Percentiles rank a stretch among this genome's conserved stretches.
Conservation (phyloP, 345 rosid genomes). For the Eucalyptus virginea region DNA sequence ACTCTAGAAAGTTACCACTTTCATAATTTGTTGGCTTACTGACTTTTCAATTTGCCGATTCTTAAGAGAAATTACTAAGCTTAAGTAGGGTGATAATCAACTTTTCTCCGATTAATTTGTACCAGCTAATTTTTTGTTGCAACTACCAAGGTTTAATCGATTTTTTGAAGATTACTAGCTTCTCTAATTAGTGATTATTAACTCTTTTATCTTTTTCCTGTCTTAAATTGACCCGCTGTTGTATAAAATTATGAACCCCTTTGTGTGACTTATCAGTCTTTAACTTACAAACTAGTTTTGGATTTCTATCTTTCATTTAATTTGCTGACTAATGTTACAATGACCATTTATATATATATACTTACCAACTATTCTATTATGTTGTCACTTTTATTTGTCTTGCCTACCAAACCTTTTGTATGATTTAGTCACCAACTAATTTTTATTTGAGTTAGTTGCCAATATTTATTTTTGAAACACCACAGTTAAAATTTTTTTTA, state of each 20-base stretch:
- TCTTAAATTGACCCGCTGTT: not conserved
- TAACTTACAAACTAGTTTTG: not conserved
- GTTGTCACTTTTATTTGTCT: not conserved
- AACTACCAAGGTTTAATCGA: not conserved
- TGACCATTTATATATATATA: too few relatives aligned
- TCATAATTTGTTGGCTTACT: not conserved
- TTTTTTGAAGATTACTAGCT: not conserved
- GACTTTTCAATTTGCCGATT: not conserved
- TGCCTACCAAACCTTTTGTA: not conserved
- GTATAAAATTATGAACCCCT: not conserved
- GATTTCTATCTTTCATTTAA: not conserved
- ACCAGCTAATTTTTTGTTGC: not conserved
- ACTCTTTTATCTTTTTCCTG: not conserved
- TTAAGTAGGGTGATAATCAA: not conserved
- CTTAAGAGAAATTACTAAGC: not conserved
- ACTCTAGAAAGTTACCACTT: not conserved
- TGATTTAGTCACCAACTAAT: not conserved
- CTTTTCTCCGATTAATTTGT: not conserved
- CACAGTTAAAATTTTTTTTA: not conserved
- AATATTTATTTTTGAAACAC: not conserved
- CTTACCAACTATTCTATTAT: not conserved
- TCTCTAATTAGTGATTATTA: not conserved
- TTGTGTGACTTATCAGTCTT: not conserved
- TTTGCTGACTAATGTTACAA: not conserved
- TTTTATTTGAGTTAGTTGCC: not conserved